Evolutionary conservation across 2,329 filamentous ascomycete genomes (phyloP).

Genomic region (Venturiaceae sp.): DNA sequence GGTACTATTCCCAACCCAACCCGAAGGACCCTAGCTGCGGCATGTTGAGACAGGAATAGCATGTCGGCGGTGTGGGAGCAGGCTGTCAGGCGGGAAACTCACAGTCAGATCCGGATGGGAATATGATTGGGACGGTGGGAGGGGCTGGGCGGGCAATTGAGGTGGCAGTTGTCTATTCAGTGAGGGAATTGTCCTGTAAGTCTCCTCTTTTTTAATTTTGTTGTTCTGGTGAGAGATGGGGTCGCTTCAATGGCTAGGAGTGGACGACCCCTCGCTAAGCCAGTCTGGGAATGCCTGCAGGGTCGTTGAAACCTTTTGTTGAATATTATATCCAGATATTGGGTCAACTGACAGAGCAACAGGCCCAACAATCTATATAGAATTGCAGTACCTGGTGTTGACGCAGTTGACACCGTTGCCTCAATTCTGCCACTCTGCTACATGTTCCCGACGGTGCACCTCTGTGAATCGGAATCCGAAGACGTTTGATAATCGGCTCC

Average conservation of each 20-base stretch:
- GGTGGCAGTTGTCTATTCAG: neutral
- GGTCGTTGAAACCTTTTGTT: neutral
- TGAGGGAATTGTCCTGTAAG: neutral
- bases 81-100: neutral
- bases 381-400: neutral
- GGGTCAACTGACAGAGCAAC: too few species aligned
- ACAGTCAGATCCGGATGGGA: neutral
- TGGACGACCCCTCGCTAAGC: too few species aligned
- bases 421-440: neutral
- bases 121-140: neutral
- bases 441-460: too few species aligned
- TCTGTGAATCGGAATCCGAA: neutral
- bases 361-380: neutral
- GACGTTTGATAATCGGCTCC: neutral
- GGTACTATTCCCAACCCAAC: neutral
- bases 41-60: constrained; percentile 4
- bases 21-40: neutral
- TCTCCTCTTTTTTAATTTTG: neutral
- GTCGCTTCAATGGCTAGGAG: too few species aligned
- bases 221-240: neutral
- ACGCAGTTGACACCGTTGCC: neutral
- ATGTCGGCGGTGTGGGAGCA: neutral
- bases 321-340: neutral
- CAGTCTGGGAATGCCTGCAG: too few species aligned
- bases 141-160: neutral